A percentile compares a stretch with the other conserved stretches of the same genome.
phyloP scores from a whole-genome alignment of 2,329 filamentous ascomycete species.

The Didymella lethalis region DNA sequence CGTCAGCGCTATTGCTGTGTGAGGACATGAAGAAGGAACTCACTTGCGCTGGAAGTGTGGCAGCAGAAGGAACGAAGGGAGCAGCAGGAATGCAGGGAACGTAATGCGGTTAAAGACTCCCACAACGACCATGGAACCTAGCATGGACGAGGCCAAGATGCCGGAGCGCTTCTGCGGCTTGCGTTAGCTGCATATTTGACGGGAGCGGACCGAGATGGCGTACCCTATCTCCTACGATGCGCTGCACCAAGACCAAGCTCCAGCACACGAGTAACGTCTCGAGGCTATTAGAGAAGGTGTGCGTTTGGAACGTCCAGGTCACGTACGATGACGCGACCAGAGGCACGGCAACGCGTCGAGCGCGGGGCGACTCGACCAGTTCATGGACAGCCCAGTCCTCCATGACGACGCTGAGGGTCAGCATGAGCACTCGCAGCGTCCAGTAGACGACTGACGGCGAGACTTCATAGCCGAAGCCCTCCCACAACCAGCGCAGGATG shows the following conservation, averaged over 20 bases:
- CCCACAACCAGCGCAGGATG: conserved; percentile 89
- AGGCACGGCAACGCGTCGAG: conserved; percentile 76
- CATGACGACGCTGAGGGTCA: conserved; percentile 91
- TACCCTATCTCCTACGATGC: conserved; percentile 82
- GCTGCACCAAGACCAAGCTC: conserved; percentile 89
- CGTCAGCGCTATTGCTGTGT: conserved; percentile 17
- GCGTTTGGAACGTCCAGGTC: conserved; percentile 98
- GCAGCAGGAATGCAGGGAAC: conserved; percentile 88
- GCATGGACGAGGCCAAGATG: conserved; percentile 75
- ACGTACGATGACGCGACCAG: conserved; percentile 96
- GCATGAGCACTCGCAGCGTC: conserved; percentile 88
- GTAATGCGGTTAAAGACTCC: conserved; percentile 97
- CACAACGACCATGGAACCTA: conserved; percentile 83
- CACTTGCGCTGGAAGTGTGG: conserved; percentile 86
- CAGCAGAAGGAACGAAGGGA: conserved; percentile 83
- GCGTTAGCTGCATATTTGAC: conserved; percentile 43
- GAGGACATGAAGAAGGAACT: conserved; percentile 41
- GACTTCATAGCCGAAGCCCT: conserved; percentile 81
- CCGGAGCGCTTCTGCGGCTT: conserved; percentile 72
- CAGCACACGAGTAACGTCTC: conserved; percentile 93
- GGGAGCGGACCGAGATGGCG: conserved; percentile 45
- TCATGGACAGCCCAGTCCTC: conserved; percentile 98
- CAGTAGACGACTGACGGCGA: conserved; percentile 90
- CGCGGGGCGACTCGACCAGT: conserved; percentile 76
- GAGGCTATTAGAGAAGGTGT: conserved; percentile 97